Evolutionary conservation across 2,329 filamentous ascomycete genomes (phyloP).

Genomic region (Penicillium sp.): DNA sequence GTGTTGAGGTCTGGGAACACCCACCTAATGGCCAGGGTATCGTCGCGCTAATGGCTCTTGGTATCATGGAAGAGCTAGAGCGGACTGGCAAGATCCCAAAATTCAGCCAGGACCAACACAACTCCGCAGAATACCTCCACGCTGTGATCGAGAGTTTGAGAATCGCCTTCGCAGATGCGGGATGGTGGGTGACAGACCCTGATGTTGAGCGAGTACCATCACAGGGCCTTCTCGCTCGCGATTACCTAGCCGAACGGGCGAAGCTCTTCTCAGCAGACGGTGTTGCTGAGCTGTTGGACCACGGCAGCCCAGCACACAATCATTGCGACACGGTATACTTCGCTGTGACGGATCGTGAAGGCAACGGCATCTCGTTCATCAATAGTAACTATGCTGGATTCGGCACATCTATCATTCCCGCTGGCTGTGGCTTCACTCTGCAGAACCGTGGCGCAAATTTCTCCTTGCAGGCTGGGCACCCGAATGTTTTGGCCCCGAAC

Average conservation of each 20-base stretch:
- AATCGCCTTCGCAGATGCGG: slow-evolving; percentile 84
- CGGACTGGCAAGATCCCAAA: slow-evolving; percentile 69
- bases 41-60: slow-evolving; percentile 89
- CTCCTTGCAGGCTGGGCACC: slow-evolving; percentile 66
- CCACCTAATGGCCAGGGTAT: slow-evolving; percentile 96
- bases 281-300: slow-evolving; percentile 56
- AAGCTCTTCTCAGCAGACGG: slow-evolving; percentile 60
- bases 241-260: slow-evolving; percentile 71
- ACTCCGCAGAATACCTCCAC: slow-evolving; percentile 78
- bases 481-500: slow-evolving; percentile 74
- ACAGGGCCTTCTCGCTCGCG: slow-evolving; percentile 65
- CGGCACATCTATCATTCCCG: slow-evolving; percentile 81
- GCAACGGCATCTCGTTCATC: slow-evolving; percentile 94
- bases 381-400: slow-evolving; percentile 90
- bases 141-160: slow-evolving; percentile 83
- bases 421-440: slow-evolving; percentile 84
- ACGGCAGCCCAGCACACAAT: slow-evolving; percentile 81
- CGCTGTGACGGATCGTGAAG: slow-evolving; percentile 73
- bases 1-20: slow-evolving; percentile 89
- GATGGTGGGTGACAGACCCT: slow-evolving; percentile 88
- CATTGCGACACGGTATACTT: slow-evolving; percentile 96
- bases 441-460: slow-evolving; percentile 94
- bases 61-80: slow-evolving; percentile 86
- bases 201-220: slow-evolving; percentile 65
- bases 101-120: slow-evolving; percentile 70